These are phyloP conservation scores for Fraxinus velutina DNA, from an alignment of 305 asterid species.

Conservation along the genomic window DNA sequence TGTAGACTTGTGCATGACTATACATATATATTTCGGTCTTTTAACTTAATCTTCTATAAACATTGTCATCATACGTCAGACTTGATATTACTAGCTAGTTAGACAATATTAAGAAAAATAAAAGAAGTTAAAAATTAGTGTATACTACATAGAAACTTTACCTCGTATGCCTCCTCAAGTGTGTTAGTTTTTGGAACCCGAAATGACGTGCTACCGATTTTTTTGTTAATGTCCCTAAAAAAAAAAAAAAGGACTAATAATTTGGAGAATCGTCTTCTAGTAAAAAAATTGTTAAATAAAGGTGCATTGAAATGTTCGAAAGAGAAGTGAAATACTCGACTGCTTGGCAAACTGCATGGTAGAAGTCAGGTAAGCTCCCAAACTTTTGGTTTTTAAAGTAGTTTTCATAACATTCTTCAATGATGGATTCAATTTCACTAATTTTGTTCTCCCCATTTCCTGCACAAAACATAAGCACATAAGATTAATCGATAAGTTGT, in stretches of 20 bases:
- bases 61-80: not conserved
- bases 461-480: slow-evolving; percentile 21
- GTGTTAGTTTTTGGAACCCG: slow-evolving; percentile 49
- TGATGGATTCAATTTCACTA: slow-evolving; percentile 40
- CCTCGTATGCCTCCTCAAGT: slow-evolving; percentile 36
- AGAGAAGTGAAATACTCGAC: slow-evolving; percentile 47
- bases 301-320: not conserved
- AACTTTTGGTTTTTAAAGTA: slow-evolving; percentile 33
- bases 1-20: not conserved
- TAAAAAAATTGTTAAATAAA: not conserved
- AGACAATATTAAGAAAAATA: not conserved
- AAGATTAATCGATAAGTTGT: not conserved
- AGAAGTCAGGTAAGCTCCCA: slow-evolving; percentile 48
- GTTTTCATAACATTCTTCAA: slow-evolving; percentile 45
- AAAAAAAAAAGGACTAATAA: not conserved
- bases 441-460: slow-evolving; percentile 46
- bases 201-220: slow-evolving; percentile 57
- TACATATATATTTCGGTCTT: not conserved
- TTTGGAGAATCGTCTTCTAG: not conserved
- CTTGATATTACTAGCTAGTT: not conserved
- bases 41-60: too few relatives aligned
- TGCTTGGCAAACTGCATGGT: slow-evolving; percentile 59
- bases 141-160: slow-evolving; percentile 19
- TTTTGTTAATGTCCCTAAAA: slow-evolving; percentile 63
- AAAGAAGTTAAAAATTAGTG: not conserved